Conservation (phyloP, 371 early-diverging fungal genomes). For the Actinomucor elegans region DNA sequence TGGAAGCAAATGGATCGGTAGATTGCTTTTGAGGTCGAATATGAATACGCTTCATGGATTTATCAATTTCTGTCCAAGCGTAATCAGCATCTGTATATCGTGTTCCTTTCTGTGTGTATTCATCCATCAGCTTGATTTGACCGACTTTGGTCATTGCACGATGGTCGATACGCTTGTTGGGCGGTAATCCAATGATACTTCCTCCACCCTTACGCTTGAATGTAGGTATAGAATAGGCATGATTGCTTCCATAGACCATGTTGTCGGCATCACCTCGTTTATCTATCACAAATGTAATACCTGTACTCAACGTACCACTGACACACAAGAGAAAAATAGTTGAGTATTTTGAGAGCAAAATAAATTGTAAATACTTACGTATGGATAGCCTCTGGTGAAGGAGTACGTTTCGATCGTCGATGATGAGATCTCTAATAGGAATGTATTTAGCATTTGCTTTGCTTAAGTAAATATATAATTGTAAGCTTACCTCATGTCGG, state of each 20-base stretch:
- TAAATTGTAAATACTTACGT: slow-evolving; percentile 1
- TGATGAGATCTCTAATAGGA: slow-evolving; percentile 1
- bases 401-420: slow-evolving; percentile 10
- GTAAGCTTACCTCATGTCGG: slow-evolving; percentile 5
- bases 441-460: no score
- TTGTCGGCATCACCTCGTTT: slow-evolving; percentile 44
- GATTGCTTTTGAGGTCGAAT: slow-evolving; percentile 11
- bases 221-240: slow-evolving; percentile 32
- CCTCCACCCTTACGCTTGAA: slow-evolving; percentile 48
- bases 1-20: slow-evolving; percentile 11
- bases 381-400: slow-evolving; percentile 18
- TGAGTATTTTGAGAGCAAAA: neutral
- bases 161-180: slow-evolving; percentile 9
- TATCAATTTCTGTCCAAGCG: slow-evolving; percentile 39
- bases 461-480: no score
- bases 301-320: slow-evolving; percentile 29
- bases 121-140: slow-evolving; percentile 18
- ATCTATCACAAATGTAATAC: slow-evolving; percentile 34
- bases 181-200: slow-evolving; percentile 35
- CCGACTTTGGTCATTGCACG: slow-evolving; percentile 15
- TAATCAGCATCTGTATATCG: slow-evolving; percentile 36
- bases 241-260: slow-evolving; percentile 37
- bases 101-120: slow-evolving; percentile 5
- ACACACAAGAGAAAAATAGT: neutral
- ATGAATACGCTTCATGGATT: slow-evolving; percentile 26